Conservation (phyloP, 1,284 basidiomycete species). For the Cutaneotrichosporon mucoides region DNA sequence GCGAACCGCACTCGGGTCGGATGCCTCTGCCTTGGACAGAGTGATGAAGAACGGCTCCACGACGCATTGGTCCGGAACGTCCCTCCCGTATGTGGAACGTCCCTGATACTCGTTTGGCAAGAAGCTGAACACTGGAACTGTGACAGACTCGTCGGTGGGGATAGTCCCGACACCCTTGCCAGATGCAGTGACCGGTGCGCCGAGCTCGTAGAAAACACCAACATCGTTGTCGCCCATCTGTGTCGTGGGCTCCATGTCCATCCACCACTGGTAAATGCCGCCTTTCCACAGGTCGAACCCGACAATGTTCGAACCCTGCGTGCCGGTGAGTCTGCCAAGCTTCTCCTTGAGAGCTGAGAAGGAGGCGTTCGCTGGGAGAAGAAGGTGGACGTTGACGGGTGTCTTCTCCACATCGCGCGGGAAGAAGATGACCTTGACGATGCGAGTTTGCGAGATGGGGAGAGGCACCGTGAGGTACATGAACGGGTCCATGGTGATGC, state of each 20-base stretch:
- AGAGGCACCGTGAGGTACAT: slow-evolving; percentile 98
- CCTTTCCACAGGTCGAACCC: slow-evolving; percentile 44
- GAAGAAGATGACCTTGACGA: slow-evolving; percentile 67
- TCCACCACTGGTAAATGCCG: slow-evolving; percentile 38
- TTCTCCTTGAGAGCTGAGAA: slow-evolving; percentile 69
- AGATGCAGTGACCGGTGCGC: slow-evolving; percentile 26
- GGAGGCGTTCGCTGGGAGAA: slow-evolving; percentile 69
- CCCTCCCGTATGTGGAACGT: slow-evolving; percentile 17
- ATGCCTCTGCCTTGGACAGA: slow-evolving; percentile 62
- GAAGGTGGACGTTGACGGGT: slow-evolving; percentile 61
- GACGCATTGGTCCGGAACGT: slow-evolving; percentile 48
- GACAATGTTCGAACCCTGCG: slow-evolving; percentile 28
- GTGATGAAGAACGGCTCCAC: slow-evolving; percentile 73
- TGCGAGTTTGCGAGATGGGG: slow-evolving; percentile 85
- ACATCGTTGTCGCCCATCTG: slow-evolving; percentile 42
- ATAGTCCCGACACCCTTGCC: slow-evolving; percentile 38
- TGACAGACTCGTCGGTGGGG: slow-evolving; percentile 57
- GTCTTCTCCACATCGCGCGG: slow-evolving; percentile 61
- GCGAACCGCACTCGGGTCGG: slow-evolving; percentile 60
- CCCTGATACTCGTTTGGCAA: slow-evolving; percentile 12
- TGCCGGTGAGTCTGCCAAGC: slow-evolving; percentile 41
- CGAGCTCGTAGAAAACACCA: slow-evolving; percentile 41
- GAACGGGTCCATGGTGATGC: slow-evolving; percentile 98
- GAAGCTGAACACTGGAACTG: slow-evolving; percentile 63
- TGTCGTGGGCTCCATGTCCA: slow-evolving; percentile 38